Evolutionary conservation across 139 green algal species (phyloP).

Genomic region (Bryopsis sp.): DNA sequence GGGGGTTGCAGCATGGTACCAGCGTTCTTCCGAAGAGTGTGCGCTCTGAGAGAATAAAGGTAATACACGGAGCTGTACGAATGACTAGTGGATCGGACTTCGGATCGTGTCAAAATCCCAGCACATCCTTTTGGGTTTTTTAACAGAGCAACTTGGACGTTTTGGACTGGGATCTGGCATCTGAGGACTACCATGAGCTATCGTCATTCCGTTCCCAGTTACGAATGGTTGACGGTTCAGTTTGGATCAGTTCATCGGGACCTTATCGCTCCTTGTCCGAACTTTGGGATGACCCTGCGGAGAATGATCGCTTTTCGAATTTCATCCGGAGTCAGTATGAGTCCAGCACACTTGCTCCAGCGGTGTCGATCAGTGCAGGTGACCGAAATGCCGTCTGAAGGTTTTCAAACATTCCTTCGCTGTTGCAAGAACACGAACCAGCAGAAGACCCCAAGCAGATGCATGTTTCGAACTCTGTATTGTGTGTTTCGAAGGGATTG

Average conservation of each 20-base stretch:
- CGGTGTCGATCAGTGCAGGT: not conserved
- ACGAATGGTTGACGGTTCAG: slow-evolving; percentile 63
- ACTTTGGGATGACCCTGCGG: slow-evolving; percentile 68
- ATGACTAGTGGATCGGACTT: too few relatives aligned
- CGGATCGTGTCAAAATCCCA: too few relatives aligned
- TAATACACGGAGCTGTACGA: not conserved
- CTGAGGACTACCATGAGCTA: slow-evolving; percentile 40
- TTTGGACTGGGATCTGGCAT: slow-evolving; percentile 44
- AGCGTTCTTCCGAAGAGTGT: slow-evolving; percentile 82
- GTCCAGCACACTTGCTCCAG: not conserved
- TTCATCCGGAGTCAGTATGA: slow-evolving; percentile 8
- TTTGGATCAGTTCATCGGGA: slow-evolving; percentile 49
- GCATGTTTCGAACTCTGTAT: not conserved
- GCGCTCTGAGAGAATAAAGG: slow-evolving; percentile 55
- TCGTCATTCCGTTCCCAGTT: slow-evolving; percentile 31
- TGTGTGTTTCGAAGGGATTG: not conserved
- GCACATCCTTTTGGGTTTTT: too few relatives aligned
- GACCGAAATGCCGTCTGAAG: too few relatives aligned
- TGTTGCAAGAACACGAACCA: too few relatives aligned
- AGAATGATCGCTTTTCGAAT: not conserved
- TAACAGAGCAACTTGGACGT: slow-evolving; percentile 67
- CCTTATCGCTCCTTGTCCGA: slow-evolving; percentile 68
- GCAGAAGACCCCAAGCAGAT: too few relatives aligned
- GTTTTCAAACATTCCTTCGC: too few relatives aligned
- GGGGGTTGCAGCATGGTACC: slow-evolving; percentile 81